These are phyloP conservation scores for Aspergillus sclerotioniger DNA, from an alignment of 495 filamentous ascomycete species.

Conservation along the genomic window DNA sequence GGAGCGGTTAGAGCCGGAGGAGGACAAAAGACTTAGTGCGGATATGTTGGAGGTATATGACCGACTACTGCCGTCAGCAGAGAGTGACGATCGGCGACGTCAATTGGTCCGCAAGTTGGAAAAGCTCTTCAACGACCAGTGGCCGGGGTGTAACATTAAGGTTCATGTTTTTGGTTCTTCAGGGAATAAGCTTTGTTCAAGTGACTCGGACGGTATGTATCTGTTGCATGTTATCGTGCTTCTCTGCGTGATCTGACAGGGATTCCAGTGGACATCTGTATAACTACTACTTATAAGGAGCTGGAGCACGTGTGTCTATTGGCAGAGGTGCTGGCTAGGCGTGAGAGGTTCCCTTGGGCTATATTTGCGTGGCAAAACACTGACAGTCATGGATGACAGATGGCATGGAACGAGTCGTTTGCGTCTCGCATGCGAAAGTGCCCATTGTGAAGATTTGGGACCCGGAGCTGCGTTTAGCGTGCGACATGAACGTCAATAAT, in stretches of 20 bases:
- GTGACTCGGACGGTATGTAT: constrained; percentile 88
- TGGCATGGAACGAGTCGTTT: constrained; percentile 94
- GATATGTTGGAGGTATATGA: constrained; percentile 85
- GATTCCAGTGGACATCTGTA: constrained; percentile 86
- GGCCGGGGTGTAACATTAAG: constrained; percentile 86
- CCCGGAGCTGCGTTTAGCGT: constrained; percentile 84
- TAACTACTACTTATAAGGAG: constrained; percentile 82
- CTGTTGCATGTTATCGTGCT: background rate
- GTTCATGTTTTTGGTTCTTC: constrained; percentile 97
- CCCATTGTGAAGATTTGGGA: constrained; percentile 99
- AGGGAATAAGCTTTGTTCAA: constrained; percentile 90
- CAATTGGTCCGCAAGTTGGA: constrained; percentile 83
- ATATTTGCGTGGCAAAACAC: background rate
- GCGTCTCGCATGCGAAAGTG: constrained; percentile 89
- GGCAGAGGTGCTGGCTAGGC: constrained; percentile 76
- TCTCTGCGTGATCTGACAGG: constrained; percentile 19
- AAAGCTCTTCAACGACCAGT: constrained; percentile 79
- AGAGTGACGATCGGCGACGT: constrained; percentile 71
- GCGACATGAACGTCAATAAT: constrained; percentile 99
- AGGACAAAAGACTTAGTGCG: constrained; percentile 72
- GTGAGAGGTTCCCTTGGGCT: constrained; percentile 51
- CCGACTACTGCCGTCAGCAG: constrained; percentile 74
- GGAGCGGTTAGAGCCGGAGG: constrained; percentile 65
- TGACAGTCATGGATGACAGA: constrained; percentile 50
- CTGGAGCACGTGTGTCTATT: constrained; percentile 85